Evolutionary conservation across 1,284 basidiomycete species (phyloP).

Genomic region (Athelia psychrophila): DNA sequence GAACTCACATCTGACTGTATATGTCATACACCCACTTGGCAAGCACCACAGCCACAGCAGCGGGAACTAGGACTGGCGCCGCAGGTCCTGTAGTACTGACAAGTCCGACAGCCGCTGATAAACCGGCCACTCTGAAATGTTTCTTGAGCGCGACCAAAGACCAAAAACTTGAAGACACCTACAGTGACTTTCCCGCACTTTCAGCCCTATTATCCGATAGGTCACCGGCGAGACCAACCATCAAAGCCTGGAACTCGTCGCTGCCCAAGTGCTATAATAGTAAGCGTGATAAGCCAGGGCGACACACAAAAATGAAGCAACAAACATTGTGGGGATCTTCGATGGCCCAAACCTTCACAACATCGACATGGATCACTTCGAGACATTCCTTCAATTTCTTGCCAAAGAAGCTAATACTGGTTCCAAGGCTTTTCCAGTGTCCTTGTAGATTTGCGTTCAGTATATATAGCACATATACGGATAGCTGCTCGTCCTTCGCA

Average conservation of each 20-base stretch:
- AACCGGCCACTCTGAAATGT: constrained; percentile 9
- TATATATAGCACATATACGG: not conserved
- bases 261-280: constrained; percentile 16
- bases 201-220: constrained; percentile 3
- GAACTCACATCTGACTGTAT: constrained; percentile 16
- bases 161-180: not conserved
- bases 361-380: constrained; percentile 16
- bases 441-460: constrained; percentile 9
- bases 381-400: constrained; percentile 14
- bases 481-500: not conserved
- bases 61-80: constrained; percentile 21
- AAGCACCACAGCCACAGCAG: constrained; percentile 17
- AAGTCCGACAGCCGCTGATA: not conserved
- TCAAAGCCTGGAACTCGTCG: constrained; percentile 15
- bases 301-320: not conserved
- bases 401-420: constrained; percentile 14
- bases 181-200: constrained; percentile 11
- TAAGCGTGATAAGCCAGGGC: not conserved
- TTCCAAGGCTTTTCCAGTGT: constrained; percentile 18
- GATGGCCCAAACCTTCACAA: constrained; percentile 23
- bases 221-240: constrained; percentile 14
- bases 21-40: constrained; percentile 19
- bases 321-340: constrained; percentile 18
- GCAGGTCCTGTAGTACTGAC: constrained; percentile 2
- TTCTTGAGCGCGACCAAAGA: not conserved